A percentile compares a stretch with the other conserved stretches of the same genome.
phyloP scores from a whole-genome alignment of 2,329 filamentous ascomycete genomes.

The Aspergillus sp. region DNA sequence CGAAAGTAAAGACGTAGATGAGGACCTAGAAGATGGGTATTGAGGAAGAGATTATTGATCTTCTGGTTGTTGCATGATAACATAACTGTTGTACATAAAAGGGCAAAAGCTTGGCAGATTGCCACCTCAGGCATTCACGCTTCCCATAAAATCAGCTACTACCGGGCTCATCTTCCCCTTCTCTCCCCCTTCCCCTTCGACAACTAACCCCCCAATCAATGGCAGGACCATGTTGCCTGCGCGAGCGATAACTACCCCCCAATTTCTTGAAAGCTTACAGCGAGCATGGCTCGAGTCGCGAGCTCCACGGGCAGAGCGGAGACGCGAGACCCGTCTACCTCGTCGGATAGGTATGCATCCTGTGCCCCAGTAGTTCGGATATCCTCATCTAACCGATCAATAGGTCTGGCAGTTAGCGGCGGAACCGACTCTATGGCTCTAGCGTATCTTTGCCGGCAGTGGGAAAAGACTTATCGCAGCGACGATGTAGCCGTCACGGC shows the following conservation, averaged over 20 bases:
- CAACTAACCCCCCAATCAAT: slow-evolving; percentile 8
- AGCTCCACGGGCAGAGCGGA: slow-evolving; percentile 10
- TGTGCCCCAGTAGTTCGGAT: too few species aligned
- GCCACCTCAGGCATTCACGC: too few species aligned
- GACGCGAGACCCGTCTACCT: slow-evolving; percentile 18
- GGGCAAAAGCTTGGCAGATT: too few species aligned
- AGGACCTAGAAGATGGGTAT: too few species aligned
- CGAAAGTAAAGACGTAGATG: too few species aligned
- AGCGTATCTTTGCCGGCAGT: slow-evolving; percentile 66
- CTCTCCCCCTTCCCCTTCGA: background rate
- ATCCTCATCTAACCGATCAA: background rate
- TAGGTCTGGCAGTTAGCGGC: slow-evolving; percentile 81
- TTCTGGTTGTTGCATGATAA: too few species aligned
- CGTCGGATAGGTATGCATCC: slow-evolving; percentile 26
- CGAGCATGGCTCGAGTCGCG: slow-evolving; percentile 28
- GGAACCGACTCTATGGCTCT: slow-evolving; percentile 98
- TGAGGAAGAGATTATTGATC: too few species aligned
- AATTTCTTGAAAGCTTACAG: slow-evolving; percentile 31
- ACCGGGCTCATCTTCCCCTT: too few species aligned
- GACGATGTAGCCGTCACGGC: slow-evolving; percentile 43
- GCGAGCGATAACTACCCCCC: slow-evolving; percentile 24
- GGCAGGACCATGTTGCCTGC: slow-evolving; percentile 13
- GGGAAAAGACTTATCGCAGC: slow-evolving; percentile 33
- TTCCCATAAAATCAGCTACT: background rate
- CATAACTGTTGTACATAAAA: too few species aligned